Evolutionary conservation across 2,329 filamentous ascomycete species (phyloP).

Genomic region (Clarireedia homoeocarpa): DNA sequence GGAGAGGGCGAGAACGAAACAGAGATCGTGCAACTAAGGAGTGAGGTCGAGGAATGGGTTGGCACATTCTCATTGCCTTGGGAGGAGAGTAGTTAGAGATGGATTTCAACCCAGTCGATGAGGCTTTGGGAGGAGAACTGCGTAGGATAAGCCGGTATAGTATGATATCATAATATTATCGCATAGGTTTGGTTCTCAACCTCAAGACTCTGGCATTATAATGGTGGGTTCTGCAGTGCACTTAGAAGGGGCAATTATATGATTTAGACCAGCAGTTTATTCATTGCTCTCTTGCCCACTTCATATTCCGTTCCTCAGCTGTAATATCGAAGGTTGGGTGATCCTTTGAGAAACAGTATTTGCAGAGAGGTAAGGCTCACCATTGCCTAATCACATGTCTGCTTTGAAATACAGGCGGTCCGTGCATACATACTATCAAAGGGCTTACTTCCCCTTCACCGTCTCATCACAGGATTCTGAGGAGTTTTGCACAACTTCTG

Average conservation of each 20-base stretch:
- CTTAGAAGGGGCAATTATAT: background rate
- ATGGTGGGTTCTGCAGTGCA: background rate
- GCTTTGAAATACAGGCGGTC: too few relatives aligned
- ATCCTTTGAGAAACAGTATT: too few relatives aligned
- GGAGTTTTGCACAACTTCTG: too few relatives aligned
- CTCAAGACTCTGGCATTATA: background rate
- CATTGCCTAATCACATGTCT: too few relatives aligned
- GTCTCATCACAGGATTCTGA: too few relatives aligned
- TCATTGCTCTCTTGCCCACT: too few relatives aligned
- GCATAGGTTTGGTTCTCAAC: conserved; percentile 3
- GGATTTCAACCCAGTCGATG: background rate
- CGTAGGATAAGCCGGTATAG: background rate
- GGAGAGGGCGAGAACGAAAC: conserved; percentile 58
- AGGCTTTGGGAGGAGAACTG: background rate
- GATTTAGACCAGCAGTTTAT: too few relatives aligned
- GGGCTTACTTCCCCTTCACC: too few relatives aligned
- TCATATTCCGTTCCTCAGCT: too few relatives aligned
- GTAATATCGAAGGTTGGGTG: too few relatives aligned
- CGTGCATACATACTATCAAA: too few relatives aligned
- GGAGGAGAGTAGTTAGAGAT: conserved; percentile 32
- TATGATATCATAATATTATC: conserved; percentile 1
- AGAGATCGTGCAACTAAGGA: conserved; percentile 65
- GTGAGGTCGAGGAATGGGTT: conserved; percentile 73
- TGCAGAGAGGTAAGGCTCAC: too few relatives aligned
- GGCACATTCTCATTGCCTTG: conserved; percentile 66